Evolutionary conservation across 2,329 filamentous ascomycete genomes (phyloP).

Genomic region (Alternaria dauci): DNA sequence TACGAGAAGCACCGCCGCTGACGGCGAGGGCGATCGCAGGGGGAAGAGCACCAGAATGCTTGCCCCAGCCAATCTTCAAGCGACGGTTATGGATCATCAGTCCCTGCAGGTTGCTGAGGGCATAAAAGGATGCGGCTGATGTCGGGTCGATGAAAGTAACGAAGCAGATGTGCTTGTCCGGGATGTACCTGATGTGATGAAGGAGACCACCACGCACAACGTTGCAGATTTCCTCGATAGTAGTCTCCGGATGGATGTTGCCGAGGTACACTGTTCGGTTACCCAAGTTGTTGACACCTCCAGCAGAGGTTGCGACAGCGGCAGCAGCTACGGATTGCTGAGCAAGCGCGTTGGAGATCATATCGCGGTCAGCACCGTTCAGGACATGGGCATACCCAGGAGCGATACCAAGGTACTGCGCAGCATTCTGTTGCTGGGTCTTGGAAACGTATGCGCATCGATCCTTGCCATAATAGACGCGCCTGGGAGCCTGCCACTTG

Average conservation of each 20-base stretch:
- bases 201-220: constrained; percentile 94
- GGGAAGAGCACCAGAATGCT: constrained; percentile 95
- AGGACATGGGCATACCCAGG: constrained; percentile 96
- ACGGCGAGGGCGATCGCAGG: constrained; percentile 96
- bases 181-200: constrained; percentile 98
- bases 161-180: constrained; percentile 99
- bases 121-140: constrained; percentile 96
- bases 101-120: constrained; percentile 94
- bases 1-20: constrained; percentile 95
- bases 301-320: constrained; percentile 93
- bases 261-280: constrained; percentile 98
- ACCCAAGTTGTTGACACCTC: constrained; percentile 95
- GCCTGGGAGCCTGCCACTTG: constrained; percentile 94
- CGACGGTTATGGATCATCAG: constrained; percentile 99
- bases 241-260: constrained; percentile 98
- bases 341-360: constrained; percentile 94
- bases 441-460: constrained; percentile 98
- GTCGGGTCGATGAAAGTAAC: constrained; percentile 99
- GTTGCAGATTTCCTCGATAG: constrained; percentile 99
- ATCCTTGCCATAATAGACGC: constrained; percentile 99
- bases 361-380: constrained; percentile 92
- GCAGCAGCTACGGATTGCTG: constrained; percentile 98
- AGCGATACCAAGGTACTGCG: constrained; percentile 96
- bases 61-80: constrained; percentile 98
- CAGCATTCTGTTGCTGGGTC: constrained; percentile 98